Evolutionary conservation across 163 green algal genomes (phyloP), one percentile per base, ranked within the genome.

Genomic region (Scenedesmus sp.): DNA sequence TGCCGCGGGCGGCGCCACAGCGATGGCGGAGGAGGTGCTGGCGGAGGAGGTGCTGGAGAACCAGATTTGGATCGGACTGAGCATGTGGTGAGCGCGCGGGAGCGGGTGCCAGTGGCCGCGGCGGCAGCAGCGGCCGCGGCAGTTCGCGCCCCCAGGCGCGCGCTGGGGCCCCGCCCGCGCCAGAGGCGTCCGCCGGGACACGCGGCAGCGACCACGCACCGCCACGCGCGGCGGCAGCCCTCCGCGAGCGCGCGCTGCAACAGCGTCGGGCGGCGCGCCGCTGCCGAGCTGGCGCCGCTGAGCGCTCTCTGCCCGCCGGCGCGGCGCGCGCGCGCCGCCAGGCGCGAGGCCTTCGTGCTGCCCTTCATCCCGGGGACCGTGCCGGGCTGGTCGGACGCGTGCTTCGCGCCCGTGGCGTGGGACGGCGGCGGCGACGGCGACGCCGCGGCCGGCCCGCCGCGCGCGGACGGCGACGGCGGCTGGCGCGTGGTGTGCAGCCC

Each of bases 401-500:
- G 45, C 29, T 70, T 70, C 60, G 51, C 29, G n/a, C 18, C 72
- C 4, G n/a, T 80, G 18, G 15, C 33, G 3, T 74, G 65, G 65
- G 47, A 48, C 7, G 3, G 14, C 22, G 53, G 34, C 14, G 48
- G 63, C 11, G n/a, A n/a, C n/a, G n/a, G n/a, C n/a, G n/a, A n/a
- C n/a, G n/a, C n/a, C n/a, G n/a, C n/a, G n/a, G n/a, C n/a, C n/a
- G 28, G 11, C 9, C 39, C 57, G 33, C 72, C 72, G 1, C 6
- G 26, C 15, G 20, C 4, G 29, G 63, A 70, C n/a, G 60, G 72
- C 0, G 48, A 63, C 9, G 42, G 58, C 28, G 60, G 60, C 29
- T 90, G 86, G 86, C 81, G 80, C 20, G 63, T 88, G 1, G 83
- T 86, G 4, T 60, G 81, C 47, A 84, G 74, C 20, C 29, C 78